These are phyloP conservation scores for Chalara sp. DNA, from an alignment of 2,329 filamentous ascomycete genomes.

Conservation along the genomic window DNA sequence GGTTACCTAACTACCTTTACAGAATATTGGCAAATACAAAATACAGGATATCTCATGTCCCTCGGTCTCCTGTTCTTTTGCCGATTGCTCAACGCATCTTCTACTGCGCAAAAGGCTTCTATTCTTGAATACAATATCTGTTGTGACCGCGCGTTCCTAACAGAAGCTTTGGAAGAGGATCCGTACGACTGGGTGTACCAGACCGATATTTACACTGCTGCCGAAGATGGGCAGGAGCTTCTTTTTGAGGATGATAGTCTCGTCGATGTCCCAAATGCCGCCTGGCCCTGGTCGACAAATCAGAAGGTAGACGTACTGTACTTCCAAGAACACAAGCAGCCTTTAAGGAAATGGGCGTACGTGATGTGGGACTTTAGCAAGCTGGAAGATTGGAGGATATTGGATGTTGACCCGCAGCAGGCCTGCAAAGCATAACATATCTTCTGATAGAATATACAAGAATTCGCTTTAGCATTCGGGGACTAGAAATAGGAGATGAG, in stretches of 20 bases:
- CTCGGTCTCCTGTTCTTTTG: constrained; percentile 5
- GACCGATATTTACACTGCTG: constrained; percentile 1
- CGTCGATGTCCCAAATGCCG: constrained; percentile 5
- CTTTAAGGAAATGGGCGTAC: constrained; percentile 9
- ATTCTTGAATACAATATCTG: background rate
- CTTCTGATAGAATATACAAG: too few species aligned
- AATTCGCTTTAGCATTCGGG: too few species aligned
- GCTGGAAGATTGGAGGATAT: too few species aligned
- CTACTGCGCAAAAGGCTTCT: background rate
- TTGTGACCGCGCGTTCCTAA: background rate
- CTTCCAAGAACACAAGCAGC: background rate
- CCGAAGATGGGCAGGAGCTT: background rate
- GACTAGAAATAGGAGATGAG: too few species aligned
- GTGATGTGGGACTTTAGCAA: constrained; percentile 12
- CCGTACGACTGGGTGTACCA: constrained; percentile 2
- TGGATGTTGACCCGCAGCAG: too few species aligned
- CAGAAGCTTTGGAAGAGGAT: background rate
- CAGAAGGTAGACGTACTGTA: constrained; percentile 1
- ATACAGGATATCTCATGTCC: too few species aligned
- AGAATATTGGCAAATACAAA: too few species aligned
- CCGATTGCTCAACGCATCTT: constrained; percentile 1
- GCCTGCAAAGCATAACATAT: too few species aligned
- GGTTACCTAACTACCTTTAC: too few species aligned
- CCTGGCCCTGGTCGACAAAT: constrained; percentile 7
- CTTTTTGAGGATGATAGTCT: constrained; percentile 3